Evolutionary conservation across 306 rosid genomes (phyloP).

Genomic region (Lathyrus oleraceus): DNA sequence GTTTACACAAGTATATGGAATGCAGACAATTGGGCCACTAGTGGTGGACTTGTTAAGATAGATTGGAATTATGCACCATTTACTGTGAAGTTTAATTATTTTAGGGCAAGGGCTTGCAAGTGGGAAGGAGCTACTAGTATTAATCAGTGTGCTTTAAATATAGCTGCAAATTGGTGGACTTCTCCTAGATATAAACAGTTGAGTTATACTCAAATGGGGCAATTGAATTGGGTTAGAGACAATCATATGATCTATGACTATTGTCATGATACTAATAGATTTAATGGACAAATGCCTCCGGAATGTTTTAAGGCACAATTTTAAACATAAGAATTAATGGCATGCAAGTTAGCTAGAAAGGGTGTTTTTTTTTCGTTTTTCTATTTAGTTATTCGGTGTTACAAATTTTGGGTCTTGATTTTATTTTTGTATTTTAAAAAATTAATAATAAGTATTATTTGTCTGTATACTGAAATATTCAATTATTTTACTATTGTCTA

Average conservation of each 20-base stretch:
- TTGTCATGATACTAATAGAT: constrained; percentile 64
- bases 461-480: too few species aligned
- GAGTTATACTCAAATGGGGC: constrained; percentile 43
- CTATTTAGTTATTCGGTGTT: too few species aligned
- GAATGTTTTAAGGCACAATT: constrained; percentile 59
- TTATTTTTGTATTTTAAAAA: too few species aligned
- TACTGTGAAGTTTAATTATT: constrained; percentile 46
- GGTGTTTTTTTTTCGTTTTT: background rate
- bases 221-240: constrained; percentile 55
- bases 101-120: constrained; percentile 73
- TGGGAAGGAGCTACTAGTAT: constrained; percentile 63
- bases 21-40: constrained; percentile 51
- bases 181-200: constrained; percentile 49
- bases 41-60: constrained; percentile 71
- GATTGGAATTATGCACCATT: constrained; percentile 77
- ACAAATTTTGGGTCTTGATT: too few species aligned
- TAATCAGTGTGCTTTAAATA: constrained; percentile 48
- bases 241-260: constrained; percentile 75
- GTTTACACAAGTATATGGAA: constrained; percentile 60
- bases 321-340: constrained; percentile 26
- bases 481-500: too few species aligned
- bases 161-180: constrained; percentile 71
- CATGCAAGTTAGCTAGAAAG: background rate
- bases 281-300: constrained; percentile 54
- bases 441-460: too few species aligned